Base-by-base conservation (phyloP, 148 eudicot species). In the Chenopodium suecicum region DNA sequence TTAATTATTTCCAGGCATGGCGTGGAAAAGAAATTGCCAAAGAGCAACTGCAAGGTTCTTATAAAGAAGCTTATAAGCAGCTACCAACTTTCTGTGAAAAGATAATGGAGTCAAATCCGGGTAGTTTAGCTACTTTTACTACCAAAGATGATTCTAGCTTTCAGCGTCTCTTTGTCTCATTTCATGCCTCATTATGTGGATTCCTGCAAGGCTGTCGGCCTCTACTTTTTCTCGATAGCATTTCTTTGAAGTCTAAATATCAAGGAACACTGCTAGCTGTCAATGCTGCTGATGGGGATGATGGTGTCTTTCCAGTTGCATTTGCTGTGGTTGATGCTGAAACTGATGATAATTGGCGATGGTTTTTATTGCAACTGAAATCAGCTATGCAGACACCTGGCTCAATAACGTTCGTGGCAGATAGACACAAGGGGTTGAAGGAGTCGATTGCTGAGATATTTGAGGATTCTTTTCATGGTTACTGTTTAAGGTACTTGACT, bases 1-100 rank as follows among this genome's bases (percentile, higher is more conserved):
- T 95, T 46, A 93, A 95, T 85, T 95, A 95, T 83, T 92, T 91
- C 78, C 98, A 95, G 84, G 98, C 98, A 47, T 95, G 98, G 98
- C 90, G 98, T 11, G 98, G 98, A 60, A 93, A 95, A 86, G 98
- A 95, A 88, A 91, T 95, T 81, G 98, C 98, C 65, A 93, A 90
- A 83, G 98, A 95, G 84, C 98, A 95, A 81, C 93, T 95, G 78
- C 98, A 93, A 85, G 98, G 98, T 77, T 95, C 98, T n/a, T 95
- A 92, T 81, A 95, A 89, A 78, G 98, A 93, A 85, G 98, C 98
- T 37, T 95, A 95, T 84, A 88, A 89, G 75, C 93, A 91, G 75
- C 83, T 95, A 50, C 98, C 98, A 9, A 54, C 79, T 81, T 91
- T 91, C 80, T 95, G 97, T 84, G 94, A 90, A 83, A 90, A 91